phyloP scores from a whole-genome alignment of 2,329 filamentous ascomycete species.

The Basipetospora chlamydospora region DNA sequence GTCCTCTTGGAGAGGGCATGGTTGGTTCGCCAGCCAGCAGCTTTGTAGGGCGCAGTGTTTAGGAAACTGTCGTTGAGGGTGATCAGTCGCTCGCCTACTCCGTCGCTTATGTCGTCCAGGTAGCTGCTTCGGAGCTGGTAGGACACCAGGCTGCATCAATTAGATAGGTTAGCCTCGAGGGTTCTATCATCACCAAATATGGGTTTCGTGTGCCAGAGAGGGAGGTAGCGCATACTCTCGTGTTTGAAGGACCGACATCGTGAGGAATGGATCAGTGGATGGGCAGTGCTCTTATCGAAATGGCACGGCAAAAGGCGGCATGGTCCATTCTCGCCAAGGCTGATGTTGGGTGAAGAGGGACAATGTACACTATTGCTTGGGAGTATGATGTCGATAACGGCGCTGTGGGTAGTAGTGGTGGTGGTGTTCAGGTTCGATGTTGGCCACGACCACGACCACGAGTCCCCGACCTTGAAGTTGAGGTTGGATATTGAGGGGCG shows the following conservation, averaged over 20 bases:
- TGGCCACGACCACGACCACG: too few relatives aligned
- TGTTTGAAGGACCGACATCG: slow-evolving; percentile 29
- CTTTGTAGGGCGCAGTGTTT: slow-evolving; percentile 69
- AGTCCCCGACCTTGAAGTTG: too few relatives aligned
- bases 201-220: neutral
- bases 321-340: neutral
- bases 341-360: too few relatives aligned
- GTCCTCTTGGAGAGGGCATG: slow-evolving; percentile 66
- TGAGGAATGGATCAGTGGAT: neutral
- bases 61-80: slow-evolving; percentile 66
- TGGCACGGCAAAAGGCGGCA: too few relatives aligned
- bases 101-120: slow-evolving; percentile 65
- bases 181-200: slow-evolving; percentile 24
- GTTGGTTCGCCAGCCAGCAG: slow-evolving; percentile 65
- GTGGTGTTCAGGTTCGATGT: too few relatives aligned
- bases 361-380: too few relatives aligned
- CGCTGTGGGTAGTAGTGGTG: too few relatives aligned
- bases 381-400: too few relatives aligned
- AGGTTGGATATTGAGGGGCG: too few relatives aligned
- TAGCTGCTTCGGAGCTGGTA: slow-evolving; percentile 74
- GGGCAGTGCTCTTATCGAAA: too few relatives aligned
- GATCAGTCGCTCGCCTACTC: slow-evolving; percentile 71
- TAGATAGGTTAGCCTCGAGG: too few relatives aligned
- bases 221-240: slow-evolving; percentile 21
- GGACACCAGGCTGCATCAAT: slow-evolving; percentile 50